Conservation (phyloP, 352 stramenopile genomes). For the Peronospora belbahrii region DNA sequence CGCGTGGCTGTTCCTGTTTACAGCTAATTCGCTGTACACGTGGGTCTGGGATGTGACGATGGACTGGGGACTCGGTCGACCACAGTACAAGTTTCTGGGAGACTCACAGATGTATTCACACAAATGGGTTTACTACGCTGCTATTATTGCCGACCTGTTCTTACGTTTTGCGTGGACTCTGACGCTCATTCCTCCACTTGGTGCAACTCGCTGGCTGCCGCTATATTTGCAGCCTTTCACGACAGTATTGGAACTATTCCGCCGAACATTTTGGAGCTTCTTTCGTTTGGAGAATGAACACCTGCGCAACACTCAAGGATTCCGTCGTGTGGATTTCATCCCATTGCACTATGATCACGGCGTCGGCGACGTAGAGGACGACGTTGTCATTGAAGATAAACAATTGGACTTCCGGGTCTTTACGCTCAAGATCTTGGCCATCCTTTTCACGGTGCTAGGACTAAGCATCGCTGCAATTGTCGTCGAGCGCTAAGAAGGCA, state of each 20-base stretch:
- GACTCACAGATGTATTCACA: conserved; percentile 82
- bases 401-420: conserved; percentile 40
- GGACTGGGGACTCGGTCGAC: conserved; percentile 78
- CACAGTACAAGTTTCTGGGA: conserved; percentile 70
- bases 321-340: conserved; percentile 76
- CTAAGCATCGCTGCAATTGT: conserved; percentile 47
- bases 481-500: conserved; percentile 21
- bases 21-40: conserved; percentile 69
- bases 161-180: conserved; percentile 79
- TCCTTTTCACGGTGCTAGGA: conserved; percentile 37
- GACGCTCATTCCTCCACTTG: conserved; percentile 64
- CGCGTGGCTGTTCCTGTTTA: conserved; percentile 74
- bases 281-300: conserved; percentile 84
- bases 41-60: conserved; percentile 84
- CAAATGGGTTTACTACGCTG: conserved; percentile 73
- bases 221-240: conserved; percentile 81
- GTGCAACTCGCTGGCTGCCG: conserved; percentile 46
- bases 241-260: conserved; percentile 80
- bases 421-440: conserved; percentile 42
- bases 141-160: conserved; percentile 73
- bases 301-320: conserved; percentile 79
- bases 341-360: conserved; percentile 76
- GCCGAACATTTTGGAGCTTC: conserved; percentile 83
- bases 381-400: conserved; percentile 26
- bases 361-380: conserved; percentile 44